Conservation (phyloP, 345 rosid genomes). For the Hypericum androsaemum region DNA sequence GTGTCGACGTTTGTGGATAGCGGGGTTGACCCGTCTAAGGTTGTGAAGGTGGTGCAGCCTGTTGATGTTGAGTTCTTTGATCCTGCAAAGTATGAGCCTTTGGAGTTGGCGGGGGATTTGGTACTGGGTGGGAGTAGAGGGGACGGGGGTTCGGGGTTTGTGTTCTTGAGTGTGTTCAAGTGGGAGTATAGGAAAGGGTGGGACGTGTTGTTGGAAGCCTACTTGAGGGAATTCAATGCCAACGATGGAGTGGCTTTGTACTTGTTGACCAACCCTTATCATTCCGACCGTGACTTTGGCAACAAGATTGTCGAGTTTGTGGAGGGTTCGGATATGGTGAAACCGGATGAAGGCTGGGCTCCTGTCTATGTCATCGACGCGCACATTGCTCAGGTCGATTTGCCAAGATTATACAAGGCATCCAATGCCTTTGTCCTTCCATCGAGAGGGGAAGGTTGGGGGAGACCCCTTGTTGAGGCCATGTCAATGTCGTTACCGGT, state of each 20-base stretch:
- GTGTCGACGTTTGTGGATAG: constrained; percentile 55
- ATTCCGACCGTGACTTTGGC: constrained; percentile 48
- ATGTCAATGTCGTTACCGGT: constrained; percentile 87
- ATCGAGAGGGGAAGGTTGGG: constrained; percentile 92
- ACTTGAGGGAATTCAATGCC: constrained; percentile 51
- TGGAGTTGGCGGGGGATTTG: constrained; percentile 39
- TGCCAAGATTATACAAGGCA: constrained; percentile 64
- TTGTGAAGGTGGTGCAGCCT: constrained; percentile 74
- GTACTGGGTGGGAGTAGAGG: constrained; percentile 34
- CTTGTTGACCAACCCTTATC: constrained; percentile 68
- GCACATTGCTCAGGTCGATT: constrained; percentile 63
- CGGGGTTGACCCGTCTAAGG: constrained; percentile 68
- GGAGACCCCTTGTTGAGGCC: constrained; percentile 70
- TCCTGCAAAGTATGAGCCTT: constrained; percentile 42
- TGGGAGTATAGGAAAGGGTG: constrained; percentile 91
- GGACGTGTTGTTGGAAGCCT: constrained; percentile 73
- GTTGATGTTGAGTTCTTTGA: constrained; percentile 61
- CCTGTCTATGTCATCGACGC: constrained; percentile 44
- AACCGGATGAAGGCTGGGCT: constrained; percentile 42
- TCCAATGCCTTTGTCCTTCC: constrained; percentile 73
- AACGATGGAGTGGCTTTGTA: constrained; percentile 46
- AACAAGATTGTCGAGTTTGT: constrained; percentile 71
- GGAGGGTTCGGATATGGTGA: constrained; percentile 24
- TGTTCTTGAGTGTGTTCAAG: constrained; percentile 76
- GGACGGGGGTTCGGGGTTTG: constrained; percentile 31